Evolutionary conservation across 192 early-diverging fungal genomes (phyloP).

Genomic region (Podila clonocystis): DNA sequence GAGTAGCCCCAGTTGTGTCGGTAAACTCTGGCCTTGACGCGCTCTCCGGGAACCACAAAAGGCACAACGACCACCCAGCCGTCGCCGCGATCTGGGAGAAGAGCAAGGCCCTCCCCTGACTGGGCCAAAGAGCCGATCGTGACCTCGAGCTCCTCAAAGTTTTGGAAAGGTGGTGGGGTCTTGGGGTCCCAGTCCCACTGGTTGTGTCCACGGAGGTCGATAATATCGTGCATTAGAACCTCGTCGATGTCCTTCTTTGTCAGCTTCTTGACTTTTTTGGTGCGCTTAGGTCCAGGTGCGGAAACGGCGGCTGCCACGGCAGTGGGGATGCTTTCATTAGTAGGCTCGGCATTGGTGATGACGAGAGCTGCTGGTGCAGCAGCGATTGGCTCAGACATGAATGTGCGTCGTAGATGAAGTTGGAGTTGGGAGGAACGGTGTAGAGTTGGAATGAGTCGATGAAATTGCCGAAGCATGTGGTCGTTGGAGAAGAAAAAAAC

Average conservation of each 20-base stretch:
- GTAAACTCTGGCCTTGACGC: conserved; percentile 47
- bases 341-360: background rate
- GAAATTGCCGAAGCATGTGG: background rate
- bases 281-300: conserved; percentile 4
- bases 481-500: conserved; percentile 9
- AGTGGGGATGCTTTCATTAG: background rate
- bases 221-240: conserved; percentile 46
- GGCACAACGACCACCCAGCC: conserved; percentile 45
- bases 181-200: conserved; percentile 47
- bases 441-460: background rate
- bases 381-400: conserved; percentile 4
- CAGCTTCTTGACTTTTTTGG: conserved; percentile 48
- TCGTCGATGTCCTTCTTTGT: conserved; percentile 51
- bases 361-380: background rate
- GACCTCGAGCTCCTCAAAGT: conserved; percentile 48
- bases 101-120: conserved; percentile 39
- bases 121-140: conserved; percentile 46
- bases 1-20: conserved; percentile 53
- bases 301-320: background rate
- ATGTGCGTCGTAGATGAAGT: conserved; percentile 6
- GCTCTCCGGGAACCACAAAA: conserved; percentile 42
- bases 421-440: background rate
- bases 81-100: conserved; percentile 45
- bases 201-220: conserved; percentile 39
- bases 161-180: conserved; percentile 46